Evolutionary conservation across 1,139 yeast species (phyloP).

Genomic region (Kluyveromyces sp.): DNA sequence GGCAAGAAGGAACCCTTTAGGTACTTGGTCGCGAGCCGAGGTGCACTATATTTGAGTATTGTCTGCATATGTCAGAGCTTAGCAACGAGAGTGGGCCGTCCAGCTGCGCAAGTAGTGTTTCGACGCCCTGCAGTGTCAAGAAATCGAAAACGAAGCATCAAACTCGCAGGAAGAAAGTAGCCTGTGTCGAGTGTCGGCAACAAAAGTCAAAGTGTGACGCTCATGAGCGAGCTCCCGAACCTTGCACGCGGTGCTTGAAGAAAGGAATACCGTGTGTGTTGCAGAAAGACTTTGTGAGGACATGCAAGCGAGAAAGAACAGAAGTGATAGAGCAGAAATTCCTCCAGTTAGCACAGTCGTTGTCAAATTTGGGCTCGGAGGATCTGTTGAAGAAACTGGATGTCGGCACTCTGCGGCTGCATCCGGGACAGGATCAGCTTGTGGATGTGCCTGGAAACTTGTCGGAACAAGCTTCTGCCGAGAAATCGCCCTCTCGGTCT

Average conservation of each 20-base stretch:
- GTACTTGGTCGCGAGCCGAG: too few relatives aligned
- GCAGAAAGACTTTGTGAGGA: conserved; percentile 76
- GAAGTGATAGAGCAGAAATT: conserved; percentile 81
- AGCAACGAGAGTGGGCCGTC: background rate
- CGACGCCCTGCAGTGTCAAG: background rate
- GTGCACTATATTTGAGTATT: too few relatives aligned
- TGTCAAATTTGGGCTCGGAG: conserved; percentile 47
- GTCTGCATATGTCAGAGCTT: background rate
- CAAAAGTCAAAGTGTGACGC: conserved; percentile 92
- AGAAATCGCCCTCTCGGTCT: background rate
- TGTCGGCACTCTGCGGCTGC: conserved; percentile 21
- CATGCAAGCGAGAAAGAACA: conserved; percentile 78
- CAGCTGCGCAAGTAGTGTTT: background rate
- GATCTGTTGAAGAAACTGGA: conserved; percentile 35
- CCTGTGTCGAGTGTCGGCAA: conserved; percentile 94
- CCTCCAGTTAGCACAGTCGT: conserved; percentile 52
- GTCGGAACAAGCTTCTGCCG: background rate
- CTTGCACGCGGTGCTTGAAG: conserved; percentile 76
- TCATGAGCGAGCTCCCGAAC: conserved; percentile 63
- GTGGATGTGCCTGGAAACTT: background rate
- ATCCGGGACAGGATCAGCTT: background rate
- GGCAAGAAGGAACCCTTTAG: too few relatives aligned
- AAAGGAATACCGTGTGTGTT: conserved; percentile 64
- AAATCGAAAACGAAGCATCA: conserved; percentile 5
- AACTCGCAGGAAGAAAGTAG: conserved; percentile 42